phyloP scores from a whole-genome alignment of 208 protist genomes.

The Trypanosoma rangeli region DNA sequence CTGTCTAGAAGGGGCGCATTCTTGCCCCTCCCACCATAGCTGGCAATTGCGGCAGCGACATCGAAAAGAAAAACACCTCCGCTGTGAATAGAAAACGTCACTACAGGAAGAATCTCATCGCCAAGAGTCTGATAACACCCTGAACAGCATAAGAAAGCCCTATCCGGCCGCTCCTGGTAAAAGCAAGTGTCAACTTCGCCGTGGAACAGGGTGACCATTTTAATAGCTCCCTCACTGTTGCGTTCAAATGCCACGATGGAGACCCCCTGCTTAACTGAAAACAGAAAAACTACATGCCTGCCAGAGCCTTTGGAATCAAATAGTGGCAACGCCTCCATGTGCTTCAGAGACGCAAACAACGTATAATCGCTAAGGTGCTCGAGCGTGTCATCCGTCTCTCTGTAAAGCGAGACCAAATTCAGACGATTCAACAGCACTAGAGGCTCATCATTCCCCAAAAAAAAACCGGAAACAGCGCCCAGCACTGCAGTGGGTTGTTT shows the following conservation, averaged over 20 bases:
- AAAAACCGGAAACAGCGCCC: constrained; percentile 43
- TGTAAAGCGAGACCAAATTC: constrained; percentile 55
- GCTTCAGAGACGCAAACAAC: constrained; percentile 68
- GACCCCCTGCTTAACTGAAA: constrained; percentile 76
- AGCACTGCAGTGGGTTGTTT: constrained; percentile 51
- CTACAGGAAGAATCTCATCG: constrained; percentile 38
- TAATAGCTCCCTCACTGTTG: constrained; percentile 13
- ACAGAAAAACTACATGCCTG: constrained; percentile 74
- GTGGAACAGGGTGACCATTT: constrained; percentile 62
- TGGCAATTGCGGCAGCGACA: constrained; percentile 49
- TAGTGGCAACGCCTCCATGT: constrained; percentile 57
- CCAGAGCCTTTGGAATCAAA: constrained; percentile 28
- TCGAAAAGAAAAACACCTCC: constrained; percentile 71
- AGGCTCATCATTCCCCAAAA: constrained; percentile 25
- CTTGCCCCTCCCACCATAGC: constrained; percentile 9
- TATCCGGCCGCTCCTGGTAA: constrained; percentile 59
- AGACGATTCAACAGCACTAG: constrained; percentile 55
- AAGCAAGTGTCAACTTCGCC: constrained; percentile 49
- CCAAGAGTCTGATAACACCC: constrained; percentile 18
- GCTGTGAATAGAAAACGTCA: constrained; percentile 61
- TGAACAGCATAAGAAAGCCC: constrained; percentile 54
- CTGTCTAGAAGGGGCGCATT: constrained; percentile 9
- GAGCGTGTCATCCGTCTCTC: constrained; percentile 13
- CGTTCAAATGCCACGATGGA: constrained; percentile 49
- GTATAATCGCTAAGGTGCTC: constrained; percentile 54